Conservation (phyloP, 805 yeast species). For the Starmerella apis region DNA sequence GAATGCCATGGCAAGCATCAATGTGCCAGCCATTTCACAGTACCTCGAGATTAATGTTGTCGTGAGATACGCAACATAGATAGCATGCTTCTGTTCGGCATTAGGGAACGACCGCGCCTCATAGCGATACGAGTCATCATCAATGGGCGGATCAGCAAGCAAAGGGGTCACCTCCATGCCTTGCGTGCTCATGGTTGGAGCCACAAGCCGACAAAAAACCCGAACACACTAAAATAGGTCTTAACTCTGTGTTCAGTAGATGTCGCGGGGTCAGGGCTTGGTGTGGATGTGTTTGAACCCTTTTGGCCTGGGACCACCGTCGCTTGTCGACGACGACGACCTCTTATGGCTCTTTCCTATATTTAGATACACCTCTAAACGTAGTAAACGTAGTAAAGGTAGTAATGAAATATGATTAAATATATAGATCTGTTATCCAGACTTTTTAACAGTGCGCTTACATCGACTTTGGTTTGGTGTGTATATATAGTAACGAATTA, state of each 20-base stretch:
- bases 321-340: neutral
- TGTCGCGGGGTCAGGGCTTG: slow-evolving; percentile 1
- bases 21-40: slow-evolving; percentile 19
- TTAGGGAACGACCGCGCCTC: slow-evolving; percentile 26
- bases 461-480: too few relatives aligned
- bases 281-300: neutral
- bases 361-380: too few relatives aligned
- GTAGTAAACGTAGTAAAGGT: too few relatives aligned
- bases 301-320: neutral
- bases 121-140: slow-evolving; percentile 26
- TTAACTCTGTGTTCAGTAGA: too few relatives aligned
- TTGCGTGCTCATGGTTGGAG: neutral
- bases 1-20: slow-evolving; percentile 18
- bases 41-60: slow-evolving; percentile 15
- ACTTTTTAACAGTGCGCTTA: too few relatives aligned
- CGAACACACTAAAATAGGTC: too few relatives aligned
- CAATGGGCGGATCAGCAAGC: slow-evolving; percentile 28
- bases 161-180: slow-evolving; percentile 21
- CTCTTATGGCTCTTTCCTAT: neutral
- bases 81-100: slow-evolving; percentile 23
- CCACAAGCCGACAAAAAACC: neutral
- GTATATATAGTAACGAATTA: too few relatives aligned
- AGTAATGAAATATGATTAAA: too few relatives aligned
- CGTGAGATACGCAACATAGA: slow-evolving; percentile 17
- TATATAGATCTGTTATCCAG: too few relatives aligned